These are phyloP conservation scores for Rhinocladiella mackenziei DNA, from an alignment of 2,329 filamentous ascomycete genomes.

Conservation along the genomic window DNA sequence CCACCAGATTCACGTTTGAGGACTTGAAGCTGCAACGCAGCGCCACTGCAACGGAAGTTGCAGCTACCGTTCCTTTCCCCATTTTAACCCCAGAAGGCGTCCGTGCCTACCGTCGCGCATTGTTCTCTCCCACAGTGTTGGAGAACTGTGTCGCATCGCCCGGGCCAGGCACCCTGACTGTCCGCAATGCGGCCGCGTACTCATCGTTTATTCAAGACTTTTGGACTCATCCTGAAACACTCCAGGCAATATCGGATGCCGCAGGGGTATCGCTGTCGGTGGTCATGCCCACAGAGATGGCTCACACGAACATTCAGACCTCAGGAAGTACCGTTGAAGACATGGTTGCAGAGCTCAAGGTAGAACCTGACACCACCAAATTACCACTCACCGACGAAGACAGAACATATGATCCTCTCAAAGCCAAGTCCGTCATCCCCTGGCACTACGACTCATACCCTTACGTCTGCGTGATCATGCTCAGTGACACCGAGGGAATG, in stretches of 20 bases:
- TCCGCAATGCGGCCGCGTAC: conserved; percentile 4
- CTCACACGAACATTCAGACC: conserved; percentile 8
- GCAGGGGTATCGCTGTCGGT: conserved; percentile 2
- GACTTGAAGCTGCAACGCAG: conserved; percentile 1
- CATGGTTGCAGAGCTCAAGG: conserved; percentile 5
- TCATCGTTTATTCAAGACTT: conserved; percentile 1
- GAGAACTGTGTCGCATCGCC: neutral
- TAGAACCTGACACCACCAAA: conserved; percentile 5
- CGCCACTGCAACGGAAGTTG: conserved; percentile 2
- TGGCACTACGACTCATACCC: conserved; percentile 29
- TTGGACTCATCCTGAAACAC: conserved; percentile 4
- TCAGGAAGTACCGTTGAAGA: conserved; percentile 1
- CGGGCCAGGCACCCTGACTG: conserved; percentile 1
- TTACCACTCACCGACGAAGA: conserved; percentile 8
- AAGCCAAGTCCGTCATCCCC: conserved; percentile 7
- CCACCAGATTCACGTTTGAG: conserved; percentile 3
- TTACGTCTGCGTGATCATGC: conserved; percentile 26
- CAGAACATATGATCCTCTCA: conserved; percentile 7
- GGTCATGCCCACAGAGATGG: conserved; percentile 6
- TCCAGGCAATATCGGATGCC: conserved; percentile 1
- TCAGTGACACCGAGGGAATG: conserved; percentile 45
- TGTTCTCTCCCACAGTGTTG: conserved; percentile 2
- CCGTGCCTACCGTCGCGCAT: conserved; percentile 1
- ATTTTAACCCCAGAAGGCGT: conserved; percentile 4
- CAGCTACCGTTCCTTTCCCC: conserved; percentile 4